Evolutionary conservation across 2,329 filamentous ascomycete species (phyloP).

Genomic region (Pestalotiopsis sp.): DNA sequence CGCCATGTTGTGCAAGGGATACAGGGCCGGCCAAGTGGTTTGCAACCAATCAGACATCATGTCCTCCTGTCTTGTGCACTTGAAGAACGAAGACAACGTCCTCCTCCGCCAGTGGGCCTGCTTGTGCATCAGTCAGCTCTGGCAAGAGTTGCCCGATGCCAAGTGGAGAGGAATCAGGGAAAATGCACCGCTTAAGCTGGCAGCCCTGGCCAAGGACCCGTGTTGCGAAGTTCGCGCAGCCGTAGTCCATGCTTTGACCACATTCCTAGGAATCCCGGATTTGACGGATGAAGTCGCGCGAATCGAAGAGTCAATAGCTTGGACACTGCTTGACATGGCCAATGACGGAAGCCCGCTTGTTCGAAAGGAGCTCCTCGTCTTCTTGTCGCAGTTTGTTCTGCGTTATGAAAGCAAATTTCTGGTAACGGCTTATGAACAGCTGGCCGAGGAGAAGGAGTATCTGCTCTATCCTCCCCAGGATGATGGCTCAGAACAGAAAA

Average conservation of each 20-base stretch:
- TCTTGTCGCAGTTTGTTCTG: slow-evolving; percentile 88
- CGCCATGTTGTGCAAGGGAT: slow-evolving; percentile 94
- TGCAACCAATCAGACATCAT: slow-evolving; percentile 91
- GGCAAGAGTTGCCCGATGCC: slow-evolving; percentile 87
- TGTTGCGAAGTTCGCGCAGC: slow-evolving; percentile 92
- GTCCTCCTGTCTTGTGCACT: slow-evolving; percentile 80
- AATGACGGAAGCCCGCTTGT: slow-evolving; percentile 95
- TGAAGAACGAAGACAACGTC: slow-evolving; percentile 84
- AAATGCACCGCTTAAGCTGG: slow-evolving; percentile 80
- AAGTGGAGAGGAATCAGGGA: slow-evolving; percentile 96
- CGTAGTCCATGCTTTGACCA: slow-evolving; percentile 91
- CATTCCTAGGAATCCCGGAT: slow-evolving; percentile 91
- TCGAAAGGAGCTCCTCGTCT: slow-evolving; percentile 88
- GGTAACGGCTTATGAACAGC: slow-evolving; percentile 88
- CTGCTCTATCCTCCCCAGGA: slow-evolving; percentile 57
- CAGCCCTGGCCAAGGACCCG: slow-evolving; percentile 78
- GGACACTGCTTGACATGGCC: slow-evolving; percentile 87
- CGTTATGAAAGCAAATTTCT: slow-evolving; percentile 92
- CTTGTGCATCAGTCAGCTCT: slow-evolving; percentile 92
- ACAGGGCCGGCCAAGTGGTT: slow-evolving; percentile 87
- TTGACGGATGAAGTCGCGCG: slow-evolving; percentile 87
- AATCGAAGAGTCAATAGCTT: slow-evolving; percentile 88
- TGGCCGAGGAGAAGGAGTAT: slow-evolving; percentile 80
- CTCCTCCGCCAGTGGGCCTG: slow-evolving; percentile 94
- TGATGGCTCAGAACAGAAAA: slow-evolving; percentile 61